A percentile compares a stretch with the other conserved stretches of the same genome.
Evolutionary conservation across 805 yeast species (phyloP).

Genomic region (Candida yuanshanica): DNA sequence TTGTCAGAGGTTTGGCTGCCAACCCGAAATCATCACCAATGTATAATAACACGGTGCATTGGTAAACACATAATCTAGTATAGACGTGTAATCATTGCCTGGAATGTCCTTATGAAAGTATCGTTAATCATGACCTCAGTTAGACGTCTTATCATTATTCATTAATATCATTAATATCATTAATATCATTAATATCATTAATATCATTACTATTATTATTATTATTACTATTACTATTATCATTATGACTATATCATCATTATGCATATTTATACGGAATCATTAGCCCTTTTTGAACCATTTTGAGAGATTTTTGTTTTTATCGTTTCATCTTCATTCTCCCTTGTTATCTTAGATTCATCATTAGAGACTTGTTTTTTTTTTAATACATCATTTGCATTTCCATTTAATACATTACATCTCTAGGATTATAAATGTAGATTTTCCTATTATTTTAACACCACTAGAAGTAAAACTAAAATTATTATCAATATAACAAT

Average conservation of each 20-base stretch:
- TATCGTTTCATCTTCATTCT: neutral
- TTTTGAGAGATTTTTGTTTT: no score
- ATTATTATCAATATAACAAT: constrained; percentile 40
- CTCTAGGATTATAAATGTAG: neutral
- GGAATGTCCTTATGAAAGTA: no score
- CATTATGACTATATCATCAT: neutral
- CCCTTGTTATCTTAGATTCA: no score
- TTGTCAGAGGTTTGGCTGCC: constrained; percentile 16
- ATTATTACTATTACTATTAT: neutral
- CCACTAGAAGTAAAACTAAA: constrained; percentile 36
- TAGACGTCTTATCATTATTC: no score
- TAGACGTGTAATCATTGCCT: no score
- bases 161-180: no score
- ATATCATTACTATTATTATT: no score
- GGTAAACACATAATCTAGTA: constrained; percentile 1
- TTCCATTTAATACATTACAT: neutral
- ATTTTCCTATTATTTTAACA: constrained; percentile 26
- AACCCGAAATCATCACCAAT: constrained; percentile 3
- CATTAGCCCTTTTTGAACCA: no score
- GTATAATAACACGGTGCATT: constrained; percentile 1
- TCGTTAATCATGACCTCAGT: no score
- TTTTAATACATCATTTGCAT: neutral
- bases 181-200: no score
- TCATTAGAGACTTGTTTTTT: neutral
- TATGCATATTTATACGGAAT: neutral